Conservation (phyloP, 202 grass and related monocot species). For the Zizania palustris region DNA sequence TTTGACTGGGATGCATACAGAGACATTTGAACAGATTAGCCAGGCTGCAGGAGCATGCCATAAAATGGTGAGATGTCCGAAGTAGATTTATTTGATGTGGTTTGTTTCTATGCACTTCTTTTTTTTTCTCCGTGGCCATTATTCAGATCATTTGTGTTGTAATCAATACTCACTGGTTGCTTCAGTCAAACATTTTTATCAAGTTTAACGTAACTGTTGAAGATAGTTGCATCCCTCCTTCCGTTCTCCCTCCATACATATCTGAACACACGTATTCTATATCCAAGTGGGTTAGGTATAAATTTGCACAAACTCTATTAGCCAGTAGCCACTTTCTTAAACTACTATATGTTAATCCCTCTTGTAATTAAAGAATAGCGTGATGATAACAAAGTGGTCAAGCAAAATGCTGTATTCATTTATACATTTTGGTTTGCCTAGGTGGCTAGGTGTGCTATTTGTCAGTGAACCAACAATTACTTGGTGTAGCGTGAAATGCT, state of each 20-base stretch:
- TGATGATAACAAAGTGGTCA: constrained; percentile 8
- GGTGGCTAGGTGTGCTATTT: not conserved
- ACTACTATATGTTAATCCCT: not conserved
- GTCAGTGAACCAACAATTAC: not conserved
- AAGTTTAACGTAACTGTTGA: constrained; percentile 20
- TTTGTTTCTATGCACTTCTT: constrained; percentile 27
- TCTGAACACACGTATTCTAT: not conserved
- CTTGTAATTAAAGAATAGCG: not conserved
- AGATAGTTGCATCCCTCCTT: not conserved
- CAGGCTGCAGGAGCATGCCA: constrained; percentile 72
- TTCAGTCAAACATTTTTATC: constrained; percentile 37
- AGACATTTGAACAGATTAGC: constrained; percentile 80
- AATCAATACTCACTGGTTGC: not conserved
- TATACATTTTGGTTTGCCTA: not conserved
- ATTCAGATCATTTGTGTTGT: not conserved
- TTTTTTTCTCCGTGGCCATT: not conserved
- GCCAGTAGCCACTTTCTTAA: not conserved
- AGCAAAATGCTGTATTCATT: constrained; percentile 1
- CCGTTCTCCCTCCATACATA: not conserved
- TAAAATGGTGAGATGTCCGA: constrained; percentile 61
- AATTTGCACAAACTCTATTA: not conserved
- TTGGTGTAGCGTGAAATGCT: not conserved
- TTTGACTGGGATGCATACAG: constrained; percentile 80
- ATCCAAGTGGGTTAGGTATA: not conserved
- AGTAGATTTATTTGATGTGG: constrained; percentile 1